A percentile compares a stretch with the other conserved stretches of the same genome.
These are phyloP conservation scores for Quercus rubra DNA, from an alignment of 306 rosid species.

Conservation along the genomic window DNA sequence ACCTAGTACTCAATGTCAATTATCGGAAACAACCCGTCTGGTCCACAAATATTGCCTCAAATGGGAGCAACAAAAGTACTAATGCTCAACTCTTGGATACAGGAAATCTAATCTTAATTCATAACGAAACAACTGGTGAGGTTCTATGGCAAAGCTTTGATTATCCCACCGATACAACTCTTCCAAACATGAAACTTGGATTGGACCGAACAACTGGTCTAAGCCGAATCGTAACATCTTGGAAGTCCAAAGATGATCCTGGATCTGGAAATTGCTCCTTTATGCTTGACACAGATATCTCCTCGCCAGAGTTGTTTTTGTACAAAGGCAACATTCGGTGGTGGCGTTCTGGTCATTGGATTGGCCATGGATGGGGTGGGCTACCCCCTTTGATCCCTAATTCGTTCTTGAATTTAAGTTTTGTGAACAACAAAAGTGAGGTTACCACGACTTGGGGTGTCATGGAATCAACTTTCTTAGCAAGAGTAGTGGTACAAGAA, in stretches of 20 bases:
- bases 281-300: too few species aligned
- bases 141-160: constrained; percentile 31
- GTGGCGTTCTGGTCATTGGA: constrained; percentile 44
- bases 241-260: not conserved
- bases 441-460: not conserved
- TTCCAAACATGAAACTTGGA: constrained; percentile 9
- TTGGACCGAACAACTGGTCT: not conserved
- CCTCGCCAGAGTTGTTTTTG: not conserved
- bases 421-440: not conserved
- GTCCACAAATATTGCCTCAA: constrained; percentile 9
- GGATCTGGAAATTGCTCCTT: not conserved
- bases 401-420: not conserved
- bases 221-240: not conserved
- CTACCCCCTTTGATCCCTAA: not conserved
- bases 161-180: constrained; percentile 21
- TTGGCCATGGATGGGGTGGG: constrained; percentile 10
- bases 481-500: not conserved
- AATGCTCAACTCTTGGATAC: constrained; percentile 18
- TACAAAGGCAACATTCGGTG: not conserved
- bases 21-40: not conserved
- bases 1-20: constrained; percentile 20
- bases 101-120: constrained; percentile 22
- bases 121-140: not conserved
- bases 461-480: not conserved
- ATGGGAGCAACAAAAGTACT: not conserved